phyloP scores from a whole-genome alignment of 495 filamentous ascomycete genomes.

The Acidiella bohemica region DNA sequence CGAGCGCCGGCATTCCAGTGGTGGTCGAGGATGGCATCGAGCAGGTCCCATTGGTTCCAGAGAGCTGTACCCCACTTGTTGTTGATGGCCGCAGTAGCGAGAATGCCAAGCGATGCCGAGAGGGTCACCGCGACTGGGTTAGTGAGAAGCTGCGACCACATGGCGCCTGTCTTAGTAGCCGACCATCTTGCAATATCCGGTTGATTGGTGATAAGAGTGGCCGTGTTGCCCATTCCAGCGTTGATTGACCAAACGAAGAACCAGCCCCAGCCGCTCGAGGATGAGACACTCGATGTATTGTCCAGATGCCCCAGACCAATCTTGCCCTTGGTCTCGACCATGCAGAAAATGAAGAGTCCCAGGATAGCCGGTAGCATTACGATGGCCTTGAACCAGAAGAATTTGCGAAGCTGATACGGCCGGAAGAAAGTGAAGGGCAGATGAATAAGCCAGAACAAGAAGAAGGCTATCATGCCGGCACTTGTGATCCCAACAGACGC shows the following conservation, averaged over 20 bases:
- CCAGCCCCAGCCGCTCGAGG: constrained; percentile 22
- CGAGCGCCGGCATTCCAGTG: constrained; percentile 23
- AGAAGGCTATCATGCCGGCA: constrained; percentile 48
- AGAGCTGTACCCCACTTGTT: constrained; percentile 28
- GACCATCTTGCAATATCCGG: constrained; percentile 33
- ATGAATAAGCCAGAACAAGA: constrained; percentile 48
- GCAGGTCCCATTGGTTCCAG: constrained; percentile 30
- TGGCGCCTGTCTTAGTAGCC: constrained; percentile 25
- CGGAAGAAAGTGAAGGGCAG: constrained; percentile 42
- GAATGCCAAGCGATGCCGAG: constrained; percentile 32
- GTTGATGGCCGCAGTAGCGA: constrained; percentile 32
- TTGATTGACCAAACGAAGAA: constrained; percentile 33
- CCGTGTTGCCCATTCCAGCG: constrained; percentile 32
- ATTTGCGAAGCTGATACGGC: constrained; percentile 41
- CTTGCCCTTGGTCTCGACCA: constrained; percentile 30
- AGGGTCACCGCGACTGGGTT: constrained; percentile 32
- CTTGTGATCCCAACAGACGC: constrained; percentile 47
- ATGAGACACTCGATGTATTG: constrained; percentile 1
- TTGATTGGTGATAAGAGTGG: constrained; percentile 34
- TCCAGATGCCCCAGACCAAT: constrained; percentile 21
- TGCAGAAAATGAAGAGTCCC: constrained; percentile 32
- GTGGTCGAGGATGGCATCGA: constrained; percentile 24
- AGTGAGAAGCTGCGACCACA: constrained; percentile 31
- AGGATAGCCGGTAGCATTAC: constrained; percentile 20
- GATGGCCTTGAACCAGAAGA: constrained; percentile 45